phyloP scores from a whole-genome alignment of 176 grass and related monocot genomes.

The Lolium multiflorum region DNA sequence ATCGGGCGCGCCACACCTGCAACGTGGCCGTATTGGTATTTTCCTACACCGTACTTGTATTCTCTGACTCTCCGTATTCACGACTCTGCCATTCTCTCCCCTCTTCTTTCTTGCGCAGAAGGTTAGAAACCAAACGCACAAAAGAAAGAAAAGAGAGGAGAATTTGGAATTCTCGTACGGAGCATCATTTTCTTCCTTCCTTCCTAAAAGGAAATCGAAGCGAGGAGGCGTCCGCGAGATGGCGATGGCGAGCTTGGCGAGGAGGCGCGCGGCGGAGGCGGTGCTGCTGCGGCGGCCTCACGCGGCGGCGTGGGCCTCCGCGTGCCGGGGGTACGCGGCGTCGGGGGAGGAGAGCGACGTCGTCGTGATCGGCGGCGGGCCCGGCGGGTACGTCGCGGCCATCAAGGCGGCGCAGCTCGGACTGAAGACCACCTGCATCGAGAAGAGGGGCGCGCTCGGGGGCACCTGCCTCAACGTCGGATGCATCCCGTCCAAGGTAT shows the following conservation, averaged over 20 bases:
- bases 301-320: conserved; percentile 43
- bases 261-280: conserved; percentile 59
- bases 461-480: conserved; percentile 95
- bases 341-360: conserved; percentile 82
- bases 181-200: background rate
- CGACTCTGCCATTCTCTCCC: background rate
- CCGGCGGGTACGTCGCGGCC: conserved; percentile 87
- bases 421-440: conserved; percentile 93
- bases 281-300: conserved; percentile 48
- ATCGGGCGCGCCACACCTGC: too few species aligned
- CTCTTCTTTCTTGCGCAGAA: conserved; percentile 39
- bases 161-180: background rate
- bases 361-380: conserved; percentile 87
- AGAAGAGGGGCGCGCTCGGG: conserved; percentile 82
- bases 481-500: conserved; percentile 96
- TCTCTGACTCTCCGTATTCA: background rate
- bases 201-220: background rate
- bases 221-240: conserved; percentile 47
- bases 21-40: too few species aligned
- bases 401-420: conserved; percentile 93
- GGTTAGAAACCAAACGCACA: conserved; percentile 28
- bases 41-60: background rate
- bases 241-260: conserved; percentile 75
- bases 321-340: conserved; percentile 56
- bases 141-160: background rate